phyloP scores from a whole-genome alignment of 164 flowering plant species.

The Stephania cephalantha region DNA sequence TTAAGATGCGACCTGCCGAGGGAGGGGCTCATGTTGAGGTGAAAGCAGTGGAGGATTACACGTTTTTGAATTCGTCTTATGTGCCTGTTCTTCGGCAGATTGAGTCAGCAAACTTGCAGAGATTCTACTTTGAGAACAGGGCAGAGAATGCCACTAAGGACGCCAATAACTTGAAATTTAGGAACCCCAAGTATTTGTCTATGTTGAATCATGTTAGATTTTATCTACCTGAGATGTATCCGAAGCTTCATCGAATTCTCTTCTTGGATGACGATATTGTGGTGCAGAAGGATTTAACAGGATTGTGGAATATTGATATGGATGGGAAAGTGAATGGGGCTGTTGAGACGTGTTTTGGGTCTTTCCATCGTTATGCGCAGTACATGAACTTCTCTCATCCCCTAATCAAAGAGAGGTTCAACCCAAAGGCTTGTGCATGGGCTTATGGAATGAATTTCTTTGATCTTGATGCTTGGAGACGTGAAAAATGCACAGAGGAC shows the following conservation, averaged over 20 bases:
- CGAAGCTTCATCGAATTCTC: conserved; percentile 6
- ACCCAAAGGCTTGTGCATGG: conserved; percentile 16
- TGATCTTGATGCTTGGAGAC: conserved; percentile 14
- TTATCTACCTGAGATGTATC: conserved; percentile 13
- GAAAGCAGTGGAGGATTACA: conserved; percentile 13
- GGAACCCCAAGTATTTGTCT: conserved; percentile 12
- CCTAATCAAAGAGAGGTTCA: conserved; percentile 10
- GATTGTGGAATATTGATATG: conserved; percentile 12
- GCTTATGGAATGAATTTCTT: conserved; percentile 16
- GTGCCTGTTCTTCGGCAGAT: conserved; percentile 10
- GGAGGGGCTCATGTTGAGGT: conserved; percentile 14
- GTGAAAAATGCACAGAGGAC: conserved; percentile 8
- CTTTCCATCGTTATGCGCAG: conserved; percentile 12
- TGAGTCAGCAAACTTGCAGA: conserved; percentile 10
- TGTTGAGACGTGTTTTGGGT: conserved; percentile 14
- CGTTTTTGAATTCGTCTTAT: conserved; percentile 10
- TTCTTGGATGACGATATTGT: conserved; percentile 15
- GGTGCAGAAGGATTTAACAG: conserved; percentile 9
- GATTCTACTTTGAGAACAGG: conserved; percentile 11
- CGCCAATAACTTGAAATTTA: conserved; percentile 9
- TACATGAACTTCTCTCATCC: conserved; percentile 15
- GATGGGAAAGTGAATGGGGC: conserved; percentile 14
- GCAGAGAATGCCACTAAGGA: conserved; percentile 11
- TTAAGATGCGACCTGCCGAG: conserved; percentile 6
- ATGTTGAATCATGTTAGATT: conserved; percentile 13